A percentile compares a stretch with the other conserved stretches of the same genome.
Evolutionary conservation across 169 alveolate species (phyloP).

Genomic region (Babesia divergens): DNA sequence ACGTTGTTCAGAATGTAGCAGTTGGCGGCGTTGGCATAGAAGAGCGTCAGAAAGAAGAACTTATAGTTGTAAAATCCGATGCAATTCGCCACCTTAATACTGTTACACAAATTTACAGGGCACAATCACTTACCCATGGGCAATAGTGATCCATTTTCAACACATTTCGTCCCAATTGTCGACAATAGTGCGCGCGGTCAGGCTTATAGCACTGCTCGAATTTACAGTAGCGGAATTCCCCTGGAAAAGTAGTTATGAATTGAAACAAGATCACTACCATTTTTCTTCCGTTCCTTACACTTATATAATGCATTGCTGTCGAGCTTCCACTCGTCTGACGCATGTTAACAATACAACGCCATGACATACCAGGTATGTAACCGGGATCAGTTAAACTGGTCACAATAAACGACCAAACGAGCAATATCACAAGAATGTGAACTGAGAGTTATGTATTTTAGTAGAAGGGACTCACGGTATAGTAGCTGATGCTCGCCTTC

Average conservation of each 20-base stretch:
- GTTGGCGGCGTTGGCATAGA: constrained; percentile 34
- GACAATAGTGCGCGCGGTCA: constrained; percentile 48
- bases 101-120: neutral
- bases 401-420: constrained; percentile 59
- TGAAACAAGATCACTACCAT: constrained; percentile 1
- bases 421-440: constrained; percentile 26
- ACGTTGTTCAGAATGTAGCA: constrained; percentile 28
- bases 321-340: constrained; percentile 42
- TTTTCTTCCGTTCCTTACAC: constrained; percentile 58
- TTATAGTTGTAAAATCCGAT: constrained; percentile 63
- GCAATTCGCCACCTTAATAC: constrained; percentile 47
- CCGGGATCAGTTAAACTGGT: constrained; percentile 61
- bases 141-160: constrained; percentile 66
- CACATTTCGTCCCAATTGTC: constrained; percentile 61
- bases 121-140: constrained; percentile 51
- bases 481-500: constrained; percentile 22
- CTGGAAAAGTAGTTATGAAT: neutral
- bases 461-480: constrained; percentile 7
- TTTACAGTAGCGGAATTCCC: constrained; percentile 58
- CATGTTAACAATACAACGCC: neutral
- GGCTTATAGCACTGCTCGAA: constrained; percentile 60
- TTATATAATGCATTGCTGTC: constrained; percentile 21
- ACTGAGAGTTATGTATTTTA: constrained; percentile 4
- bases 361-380: constrained; percentile 43
- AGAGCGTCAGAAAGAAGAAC: constrained; percentile 55